Conservation (phyloP, 73 alveolate species). For the Symbiodinium natans region DNA sequence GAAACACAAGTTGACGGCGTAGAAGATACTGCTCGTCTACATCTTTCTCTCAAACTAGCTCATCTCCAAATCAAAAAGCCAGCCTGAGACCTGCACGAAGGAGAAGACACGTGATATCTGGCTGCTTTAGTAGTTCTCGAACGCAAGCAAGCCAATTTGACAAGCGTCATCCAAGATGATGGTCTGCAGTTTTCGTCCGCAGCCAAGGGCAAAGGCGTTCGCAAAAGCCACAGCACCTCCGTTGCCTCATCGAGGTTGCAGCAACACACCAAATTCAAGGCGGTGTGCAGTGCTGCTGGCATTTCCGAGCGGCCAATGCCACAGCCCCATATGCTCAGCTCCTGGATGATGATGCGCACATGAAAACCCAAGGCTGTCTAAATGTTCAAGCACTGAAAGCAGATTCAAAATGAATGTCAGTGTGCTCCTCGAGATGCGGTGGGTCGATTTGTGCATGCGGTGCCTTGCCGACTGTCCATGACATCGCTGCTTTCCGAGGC, state of each 20-base stretch:
- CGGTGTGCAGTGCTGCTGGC: background rate
- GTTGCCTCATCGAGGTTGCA: background rate
- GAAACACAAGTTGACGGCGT: too few relatives aligned
- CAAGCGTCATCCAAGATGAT: constrained; percentile 61
- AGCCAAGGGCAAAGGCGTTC: constrained; percentile 58
- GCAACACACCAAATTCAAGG: background rate
- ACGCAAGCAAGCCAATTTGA: background rate
- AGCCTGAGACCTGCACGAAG: background rate
- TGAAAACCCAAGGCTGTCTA: background rate
- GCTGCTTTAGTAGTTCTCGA: too few relatives aligned
- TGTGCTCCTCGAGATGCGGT: constrained; percentile 56
- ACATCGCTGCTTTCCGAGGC: too few relatives aligned
- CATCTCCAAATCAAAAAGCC: too few relatives aligned
- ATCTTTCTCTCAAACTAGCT: too few relatives aligned
- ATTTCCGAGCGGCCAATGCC: background rate
- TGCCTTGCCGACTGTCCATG: background rate
- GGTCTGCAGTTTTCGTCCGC: constrained; percentile 61
- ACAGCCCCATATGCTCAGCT: constrained; percentile 92
- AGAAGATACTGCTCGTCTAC: too few relatives aligned
- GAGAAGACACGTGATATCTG: too few relatives aligned
- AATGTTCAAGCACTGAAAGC: background rate
- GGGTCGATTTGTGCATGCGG: constrained; percentile 54
- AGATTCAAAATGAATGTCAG: too few relatives aligned
- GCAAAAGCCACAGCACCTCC: constrained; percentile 76
- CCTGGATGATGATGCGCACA: background rate